phyloP scores from a whole-genome alignment of 73 alveolate genomes.

The Tetrahymena malaccensis region DNA sequence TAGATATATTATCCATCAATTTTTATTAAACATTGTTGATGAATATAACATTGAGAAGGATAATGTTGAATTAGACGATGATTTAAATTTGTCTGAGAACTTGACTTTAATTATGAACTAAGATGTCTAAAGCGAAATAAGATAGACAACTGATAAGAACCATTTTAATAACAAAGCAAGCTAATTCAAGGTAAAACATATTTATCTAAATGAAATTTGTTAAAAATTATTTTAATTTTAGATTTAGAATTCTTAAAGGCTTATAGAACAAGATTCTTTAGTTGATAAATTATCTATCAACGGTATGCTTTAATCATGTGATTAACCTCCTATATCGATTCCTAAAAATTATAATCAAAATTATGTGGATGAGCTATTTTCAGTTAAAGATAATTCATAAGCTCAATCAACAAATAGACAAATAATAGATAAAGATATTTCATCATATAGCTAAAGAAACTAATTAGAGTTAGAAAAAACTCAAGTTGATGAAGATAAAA shows the following conservation, averaged over 20 bases:
- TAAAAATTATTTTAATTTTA: no score
- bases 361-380: background rate
- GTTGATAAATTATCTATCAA: background rate
- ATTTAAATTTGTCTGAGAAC: background rate
- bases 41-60: background rate
- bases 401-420: background rate
- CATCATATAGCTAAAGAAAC: background rate
- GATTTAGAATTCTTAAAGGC: background rate
- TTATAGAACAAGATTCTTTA: background rate
- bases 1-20: background rate
- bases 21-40: background rate
- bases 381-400: background rate
- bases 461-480: background rate
- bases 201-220: no score
- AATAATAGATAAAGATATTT: background rate
- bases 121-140: no score
- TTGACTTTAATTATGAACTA: background rate
- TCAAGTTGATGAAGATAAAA: background rate
- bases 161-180: background rate
- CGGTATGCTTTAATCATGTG: background rate
- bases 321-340: background rate
- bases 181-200: background rate
- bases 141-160: background rate
- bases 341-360: background rate
- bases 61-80: background rate